These are phyloP conservation scores for Trichophyton verrucosum DNA, from an alignment of 2,329 filamentous ascomycete species.

Conservation along the genomic window DNA sequence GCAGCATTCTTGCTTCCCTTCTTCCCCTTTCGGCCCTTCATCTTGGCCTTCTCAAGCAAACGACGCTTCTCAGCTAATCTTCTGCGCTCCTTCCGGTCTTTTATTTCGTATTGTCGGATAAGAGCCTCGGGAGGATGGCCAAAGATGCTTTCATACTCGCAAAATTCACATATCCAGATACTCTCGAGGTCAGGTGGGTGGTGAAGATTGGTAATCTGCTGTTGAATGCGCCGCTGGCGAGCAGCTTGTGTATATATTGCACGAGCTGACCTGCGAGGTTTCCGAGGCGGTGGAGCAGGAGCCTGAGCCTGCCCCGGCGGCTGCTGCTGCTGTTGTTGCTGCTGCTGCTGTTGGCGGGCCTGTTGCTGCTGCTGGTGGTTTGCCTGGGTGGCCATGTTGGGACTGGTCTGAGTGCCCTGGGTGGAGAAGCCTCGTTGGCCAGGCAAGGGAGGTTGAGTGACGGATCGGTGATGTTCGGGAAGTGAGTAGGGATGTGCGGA, in stretches of 20 bases:
- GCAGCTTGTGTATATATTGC: constrained; percentile 66
- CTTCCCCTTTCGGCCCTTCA: constrained; percentile 80
- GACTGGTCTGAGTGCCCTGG: constrained; percentile 46
- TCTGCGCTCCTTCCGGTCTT: constrained; percentile 73
- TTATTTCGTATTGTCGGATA: constrained; percentile 86
- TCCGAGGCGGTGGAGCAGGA: constrained; percentile 41
- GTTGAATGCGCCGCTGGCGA: constrained; percentile 61
- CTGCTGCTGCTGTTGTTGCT: constrained; percentile 20
- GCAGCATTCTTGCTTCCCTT: constrained; percentile 59
- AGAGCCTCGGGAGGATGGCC: constrained; percentile 72
- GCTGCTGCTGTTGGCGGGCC: constrained; percentile 7
- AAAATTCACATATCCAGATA: constrained; percentile 94
- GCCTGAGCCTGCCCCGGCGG: constrained; percentile 28
- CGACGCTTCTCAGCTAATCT: constrained; percentile 75
- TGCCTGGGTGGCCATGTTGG: constrained; percentile 31
- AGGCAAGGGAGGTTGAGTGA: constrained; percentile 21
- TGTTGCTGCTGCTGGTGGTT: neutral
- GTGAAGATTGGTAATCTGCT: constrained; percentile 63
- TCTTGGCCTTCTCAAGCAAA: constrained; percentile 82
- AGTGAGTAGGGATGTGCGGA: constrained; percentile 38
- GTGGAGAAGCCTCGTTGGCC: constrained; percentile 35
- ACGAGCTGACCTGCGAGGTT: constrained; percentile 52
- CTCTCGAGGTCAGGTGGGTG: constrained; percentile 60
- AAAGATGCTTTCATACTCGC: constrained; percentile 93
- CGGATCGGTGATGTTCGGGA: constrained; percentile 25